Evolutionary conservation across 257 asterid genomes (phyloP), one percentile per base, ranked within the genome.

Genomic region (Nicotiana otophora): DNA sequence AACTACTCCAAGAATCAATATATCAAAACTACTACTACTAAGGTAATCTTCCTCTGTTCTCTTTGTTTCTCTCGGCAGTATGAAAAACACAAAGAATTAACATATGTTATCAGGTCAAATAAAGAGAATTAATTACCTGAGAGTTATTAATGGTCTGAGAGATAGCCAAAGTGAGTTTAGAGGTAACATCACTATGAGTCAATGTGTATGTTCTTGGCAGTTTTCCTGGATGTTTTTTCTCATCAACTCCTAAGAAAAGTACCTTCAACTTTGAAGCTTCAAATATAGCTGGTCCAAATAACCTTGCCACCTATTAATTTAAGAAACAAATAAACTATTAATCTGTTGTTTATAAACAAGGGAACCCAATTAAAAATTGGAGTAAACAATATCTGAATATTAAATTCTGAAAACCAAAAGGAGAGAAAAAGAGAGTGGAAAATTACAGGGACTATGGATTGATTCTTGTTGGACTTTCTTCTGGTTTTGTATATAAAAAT

Each of bases 271-370:
- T 93, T 64, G 97, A 89, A 36, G 94, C 94, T 84, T 93, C 96
- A 87, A 93, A 93, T 79, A 88, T 92, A 1, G 98, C 95, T 1
- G 97, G 98, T 81, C 98, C 98, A 74, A 95, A 95, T 85, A 95
- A 75, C 81, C 98, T 92, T 0, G 98, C 95, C 77, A 93, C 96
- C 98, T 95, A 87, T 26, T 77, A 48, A 61, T 17, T 55, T 28
- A 39, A 60, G 5, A 7, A 42, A 46, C 31, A 28, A 62, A 26
- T 15, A 36, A 75, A 33, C 33, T 76, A 79, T 31, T 34, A 17
- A 61, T 19, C 3, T 3, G 23, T 61, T 55, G 20, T 10, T 60
- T 42, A 42, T 8, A 42, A 42, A 42, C 58, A 53, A 53, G 19
- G 58, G 58, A 53, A 53, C 19, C 12, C n/a, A 55, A 5, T 2